phyloP scores from a whole-genome alignment of 371 early-diverging fungal genomes.

The Encephalitozoon cuniculi region DNA sequence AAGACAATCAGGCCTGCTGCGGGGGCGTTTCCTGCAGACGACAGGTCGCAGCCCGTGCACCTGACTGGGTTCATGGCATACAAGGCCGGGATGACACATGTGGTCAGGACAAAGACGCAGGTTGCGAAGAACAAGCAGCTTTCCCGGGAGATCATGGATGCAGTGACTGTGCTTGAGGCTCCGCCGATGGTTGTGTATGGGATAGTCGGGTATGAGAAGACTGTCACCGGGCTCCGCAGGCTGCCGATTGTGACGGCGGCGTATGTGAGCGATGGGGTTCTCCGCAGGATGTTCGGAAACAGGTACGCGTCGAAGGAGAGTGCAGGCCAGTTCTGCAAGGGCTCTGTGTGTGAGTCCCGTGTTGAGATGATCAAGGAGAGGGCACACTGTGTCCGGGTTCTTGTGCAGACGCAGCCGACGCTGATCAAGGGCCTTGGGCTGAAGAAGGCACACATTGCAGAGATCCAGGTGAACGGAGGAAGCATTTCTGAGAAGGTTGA shows the following conservation, averaged over 20 bases:
- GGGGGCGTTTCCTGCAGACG: slow-evolving; percentile 97
- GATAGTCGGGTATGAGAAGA: slow-evolving; percentile 97
- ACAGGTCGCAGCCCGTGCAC: slow-evolving; percentile 82
- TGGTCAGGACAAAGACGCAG: slow-evolving; percentile 92
- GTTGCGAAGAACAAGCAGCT: slow-evolving; percentile 48
- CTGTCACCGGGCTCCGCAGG: slow-evolving; percentile 88
- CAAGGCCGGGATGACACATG: slow-evolving; percentile 99
- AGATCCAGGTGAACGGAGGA: slow-evolving; percentile 99
- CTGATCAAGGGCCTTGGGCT: slow-evolving; percentile 78
- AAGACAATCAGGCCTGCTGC: slow-evolving; percentile 81
- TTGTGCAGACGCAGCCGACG: slow-evolving; percentile 91
- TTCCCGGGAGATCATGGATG: slow-evolving; percentile 87
- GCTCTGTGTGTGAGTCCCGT: slow-evolving; percentile 69
- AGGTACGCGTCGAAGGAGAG: slow-evolving; percentile 84
- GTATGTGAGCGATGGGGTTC: slow-evolving; percentile 89
- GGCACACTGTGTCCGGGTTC: slow-evolving; percentile 89
- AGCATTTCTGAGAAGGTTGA: slow-evolving; percentile 88
- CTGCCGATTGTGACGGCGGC: slow-evolving; percentile 96
- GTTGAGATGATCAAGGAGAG: slow-evolving; percentile 94
- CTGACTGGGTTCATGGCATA: slow-evolving; percentile 95
- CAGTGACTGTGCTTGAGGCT: slow-evolving; percentile 93
- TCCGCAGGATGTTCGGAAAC: slow-evolving; percentile 90
- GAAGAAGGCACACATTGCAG: slow-evolving; percentile 96
- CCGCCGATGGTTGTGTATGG: slow-evolving; percentile 95
- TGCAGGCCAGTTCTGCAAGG: slow-evolving; percentile 85